Base-by-base conservation (phyloP, 2,329 filamentous ascomycete species). In the Dothistroma pini region DNA sequence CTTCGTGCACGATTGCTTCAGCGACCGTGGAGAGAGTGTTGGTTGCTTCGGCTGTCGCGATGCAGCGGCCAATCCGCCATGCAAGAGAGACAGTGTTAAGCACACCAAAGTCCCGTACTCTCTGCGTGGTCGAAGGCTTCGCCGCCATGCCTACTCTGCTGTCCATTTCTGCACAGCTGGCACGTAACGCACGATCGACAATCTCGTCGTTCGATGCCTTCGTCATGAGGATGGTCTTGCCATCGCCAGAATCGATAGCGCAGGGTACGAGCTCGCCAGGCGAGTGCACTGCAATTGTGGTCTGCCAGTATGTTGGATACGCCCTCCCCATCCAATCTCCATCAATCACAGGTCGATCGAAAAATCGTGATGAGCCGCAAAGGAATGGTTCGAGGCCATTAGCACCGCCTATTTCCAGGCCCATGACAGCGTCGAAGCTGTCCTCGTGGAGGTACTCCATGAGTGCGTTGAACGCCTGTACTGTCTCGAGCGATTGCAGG, bases 341-440 rank as follows among this genome's bases (percentile, higher is more conserved):
- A 60, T 81, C 78, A 14, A 80, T 71, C 7, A 76, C 74, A 9
- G 78, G 75, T 51, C 73, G 41, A 61, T 79, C 64, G 71, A 86
- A 81, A 62, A 82, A 79, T 0, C 75, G 75, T 56, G 79, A 81
- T 0, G 82, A 81, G 5, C 84, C 84, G 4, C 86, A 72, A 4
- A 85, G 77, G 73, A 87, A 76, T 9, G 82, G 80, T 64, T 85
- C 81, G 9, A 88, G 75, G 0, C 86, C 86, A 64, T 89, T 89
- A 4, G 81, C 81, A 7, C 87, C 86, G n/a, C 87, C 87, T 57
- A 89, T 86, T 67, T 89, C 86, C 11, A 88, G 72, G 0, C 84
- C 80, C 63, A 89, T 84, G 63, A 88, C 82, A 41, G 84, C 83
- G 21, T 85, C 82, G 22, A 83, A 79, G 0, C 71, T 69, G 16